Conservation (phyloP, 495 filamentous ascomycete genomes). For the Xylaria venustula region DNA sequence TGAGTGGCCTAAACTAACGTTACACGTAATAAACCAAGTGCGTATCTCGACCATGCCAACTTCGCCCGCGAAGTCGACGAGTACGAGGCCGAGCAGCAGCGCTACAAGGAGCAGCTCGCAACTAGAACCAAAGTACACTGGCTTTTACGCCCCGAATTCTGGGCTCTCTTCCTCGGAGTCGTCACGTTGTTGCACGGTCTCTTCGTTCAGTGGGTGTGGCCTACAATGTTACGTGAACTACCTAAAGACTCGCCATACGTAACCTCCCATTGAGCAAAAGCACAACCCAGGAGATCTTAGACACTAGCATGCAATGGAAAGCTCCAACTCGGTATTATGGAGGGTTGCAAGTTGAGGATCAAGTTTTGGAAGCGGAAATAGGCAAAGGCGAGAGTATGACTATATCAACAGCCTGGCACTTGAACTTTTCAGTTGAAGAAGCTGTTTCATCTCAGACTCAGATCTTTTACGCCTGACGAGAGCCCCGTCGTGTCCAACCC, state of each 20-base stretch:
- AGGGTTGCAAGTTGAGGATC: too few species aligned
- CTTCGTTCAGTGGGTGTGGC: background rate
- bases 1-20: too few species aligned
- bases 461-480: conserved; percentile 12
- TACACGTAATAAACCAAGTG: too few species aligned
- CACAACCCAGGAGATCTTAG: too few species aligned
- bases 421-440: background rate
- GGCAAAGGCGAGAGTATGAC: background rate
- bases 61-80: conserved; percentile 9
- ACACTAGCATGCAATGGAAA: too few species aligned
- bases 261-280: too few species aligned
- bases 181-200: background rate
- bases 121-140: background rate
- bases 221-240: background rate
- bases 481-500: conserved; percentile 45
- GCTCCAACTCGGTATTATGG: too few species aligned
- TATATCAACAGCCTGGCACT: background rate
- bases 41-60: conserved; percentile 12
- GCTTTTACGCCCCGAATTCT: conserved; percentile 9
- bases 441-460: conserved; percentile 10
- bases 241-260: background rate
- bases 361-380: background rate
- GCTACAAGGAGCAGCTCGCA: background rate
- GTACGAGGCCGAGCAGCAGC: background rate
- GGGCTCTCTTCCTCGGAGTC: conserved; percentile 1